phyloP scores from a whole-genome alignment of 2,329 filamentous ascomycete species.

The Fusarium euwallaceae region DNA sequence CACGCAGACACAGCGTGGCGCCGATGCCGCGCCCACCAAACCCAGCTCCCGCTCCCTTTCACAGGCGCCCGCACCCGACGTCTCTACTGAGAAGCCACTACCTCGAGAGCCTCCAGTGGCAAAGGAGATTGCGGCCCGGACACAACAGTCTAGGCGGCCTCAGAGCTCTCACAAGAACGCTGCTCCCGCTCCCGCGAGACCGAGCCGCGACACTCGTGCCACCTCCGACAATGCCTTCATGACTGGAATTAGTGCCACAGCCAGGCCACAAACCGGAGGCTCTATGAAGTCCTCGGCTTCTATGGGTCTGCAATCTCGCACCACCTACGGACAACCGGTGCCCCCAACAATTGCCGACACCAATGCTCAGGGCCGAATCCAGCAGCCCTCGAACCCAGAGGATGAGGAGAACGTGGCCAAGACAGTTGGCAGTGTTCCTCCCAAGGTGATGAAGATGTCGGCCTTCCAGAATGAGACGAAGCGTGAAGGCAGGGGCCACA shows the following conservation, averaged over 20 bases:
- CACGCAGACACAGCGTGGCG: constrained; percentile 84
- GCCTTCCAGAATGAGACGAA: constrained; percentile 69
- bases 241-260: constrained; percentile 57
- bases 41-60: constrained; percentile 45
- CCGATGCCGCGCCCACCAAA: constrained; percentile 47
- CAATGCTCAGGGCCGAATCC: constrained; percentile 89
- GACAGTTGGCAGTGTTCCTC: constrained; percentile 70
- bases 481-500: constrained; percentile 69
- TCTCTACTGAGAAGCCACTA: constrained; percentile 68
- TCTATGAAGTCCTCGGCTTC: constrained; percentile 79
- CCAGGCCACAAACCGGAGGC: constrained; percentile 83
- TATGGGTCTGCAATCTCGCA: constrained; percentile 75
- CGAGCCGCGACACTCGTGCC: constrained; percentile 54
- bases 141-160: constrained; percentile 57
- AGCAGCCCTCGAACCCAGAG: constrained; percentile 73
- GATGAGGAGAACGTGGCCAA: constrained; percentile 77
- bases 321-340: constrained; percentile 83
- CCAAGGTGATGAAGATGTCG: constrained; percentile 70
- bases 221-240: constrained; percentile 57
- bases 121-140: constrained; percentile 58
- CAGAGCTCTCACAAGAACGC: constrained; percentile 61
- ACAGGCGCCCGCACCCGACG: constrained; percentile 58
- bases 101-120: constrained; percentile 68
- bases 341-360: constrained; percentile 89
- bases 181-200: constrained; percentile 43